Base-by-base conservation (phyloP, 192 early-diverging fungal genomes). In the Coemansia furcata region DNA sequence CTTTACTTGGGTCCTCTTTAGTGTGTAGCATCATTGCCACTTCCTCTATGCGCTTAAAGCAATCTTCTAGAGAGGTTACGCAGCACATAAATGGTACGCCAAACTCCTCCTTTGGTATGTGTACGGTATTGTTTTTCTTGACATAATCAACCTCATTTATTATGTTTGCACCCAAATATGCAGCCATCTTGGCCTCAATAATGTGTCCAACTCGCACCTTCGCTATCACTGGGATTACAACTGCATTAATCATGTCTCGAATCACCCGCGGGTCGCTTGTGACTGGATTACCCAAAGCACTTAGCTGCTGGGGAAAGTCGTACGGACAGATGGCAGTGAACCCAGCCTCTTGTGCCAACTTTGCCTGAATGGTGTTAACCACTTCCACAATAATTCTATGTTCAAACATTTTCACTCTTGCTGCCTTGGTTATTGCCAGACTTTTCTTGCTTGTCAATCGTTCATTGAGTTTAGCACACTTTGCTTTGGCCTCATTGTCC, bases 21-120 rank as follows among this genome's bases (percentile, higher is more conserved):
- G 93, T 96, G 65, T 93, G 87, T 82, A 96, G 93, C 92, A 96
- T 93, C 63, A 93, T 87, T 58, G 95, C 94, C 73, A 94, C 95
- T 76, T 96, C 95, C 65, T 85, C 85, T 74, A 95, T 91, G 58
- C 94, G 86, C 63, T 91, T 83, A 63, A 96, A 84, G 47, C 94
- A 94, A 73, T 96, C 95, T 63, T 91, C 90, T 19, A 96, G 78
- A 84, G 94, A 95, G 84, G 88, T 88, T 79, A 86, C 86, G 47
- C 92, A 92, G 78, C 93, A 94, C 57, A 96, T 92, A 73, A 87
- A 95, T 21, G 95, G 95, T 15, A 95, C 86, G 68, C 90, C 88
- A 83, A 87, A 90, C 63, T 88, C 84, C 76, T 86, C 80, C 84
- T 96, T 96, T 86, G 90, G 78, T 72, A 96, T 94, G 83, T 94